phyloP scores from a whole-genome alignment of 2,329 filamentous ascomycete species.

The Claviceps monticola region DNA sequence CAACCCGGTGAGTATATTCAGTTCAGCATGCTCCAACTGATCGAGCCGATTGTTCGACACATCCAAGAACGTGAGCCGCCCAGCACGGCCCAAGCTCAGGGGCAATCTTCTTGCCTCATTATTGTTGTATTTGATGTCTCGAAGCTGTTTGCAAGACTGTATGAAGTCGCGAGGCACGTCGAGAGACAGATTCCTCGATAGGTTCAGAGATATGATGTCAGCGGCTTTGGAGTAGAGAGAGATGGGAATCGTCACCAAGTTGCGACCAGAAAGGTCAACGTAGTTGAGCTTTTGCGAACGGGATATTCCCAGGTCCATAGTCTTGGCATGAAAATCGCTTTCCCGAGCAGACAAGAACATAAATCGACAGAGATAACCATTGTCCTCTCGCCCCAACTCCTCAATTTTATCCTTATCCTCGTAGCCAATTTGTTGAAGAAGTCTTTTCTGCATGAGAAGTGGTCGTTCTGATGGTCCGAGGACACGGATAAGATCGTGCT shows the following conservation, averaged over 20 bases:
- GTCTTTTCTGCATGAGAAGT: slow-evolving; percentile 76
- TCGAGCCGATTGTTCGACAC: slow-evolving; percentile 90
- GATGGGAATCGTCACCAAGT: slow-evolving; percentile 89
- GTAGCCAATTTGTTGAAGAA: slow-evolving; percentile 87
- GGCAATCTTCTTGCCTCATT: slow-evolving; percentile 85
- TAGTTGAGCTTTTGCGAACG: slow-evolving; percentile 87
- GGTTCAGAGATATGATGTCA: slow-evolving; percentile 88
- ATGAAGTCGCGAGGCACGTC: slow-evolving; percentile 95
- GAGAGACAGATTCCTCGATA: slow-evolving; percentile 82
- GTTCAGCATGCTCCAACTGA: slow-evolving; percentile 69
- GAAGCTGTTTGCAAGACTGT: slow-evolving; percentile 76
- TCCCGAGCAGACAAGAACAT: slow-evolving; percentile 85
- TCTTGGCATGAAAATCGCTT: slow-evolving; percentile 56
- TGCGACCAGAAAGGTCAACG: slow-evolving; percentile 79
- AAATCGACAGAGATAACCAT: slow-evolving; percentile 92
- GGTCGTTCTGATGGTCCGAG: slow-evolving; percentile 68
- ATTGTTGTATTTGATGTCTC: slow-evolving; percentile 91
- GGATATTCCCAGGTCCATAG: slow-evolving; percentile 65
- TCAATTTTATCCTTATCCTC: slow-evolving; percentile 75
- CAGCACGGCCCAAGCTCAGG: slow-evolving; percentile 68
- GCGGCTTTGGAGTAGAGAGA: slow-evolving; percentile 79
- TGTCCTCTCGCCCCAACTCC: slow-evolving; percentile 90
- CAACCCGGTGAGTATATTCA: slow-evolving; percentile 60
- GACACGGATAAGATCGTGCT: slow-evolving; percentile 78
- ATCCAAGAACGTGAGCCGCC: slow-evolving; percentile 73